Percentiles rank a stretch among this genome's conserved stretches.
Evolutionary conservation across 306 rosid genomes (phyloP).

Genomic region (Lathyrus sativus): DNA sequence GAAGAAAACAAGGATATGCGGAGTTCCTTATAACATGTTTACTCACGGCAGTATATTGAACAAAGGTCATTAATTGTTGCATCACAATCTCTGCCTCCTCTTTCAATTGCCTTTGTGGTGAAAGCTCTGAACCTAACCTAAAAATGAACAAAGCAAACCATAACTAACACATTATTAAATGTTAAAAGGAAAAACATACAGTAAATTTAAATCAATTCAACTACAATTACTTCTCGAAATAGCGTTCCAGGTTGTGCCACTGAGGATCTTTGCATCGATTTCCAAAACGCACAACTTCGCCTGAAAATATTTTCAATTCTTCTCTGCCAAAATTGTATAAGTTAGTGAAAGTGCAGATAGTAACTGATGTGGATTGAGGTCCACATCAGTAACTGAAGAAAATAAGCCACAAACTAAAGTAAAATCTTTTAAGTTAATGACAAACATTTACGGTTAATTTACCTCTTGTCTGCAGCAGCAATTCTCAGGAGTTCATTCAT

Average conservation of each 20-base stretch:
- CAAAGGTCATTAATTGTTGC: constrained; percentile 82
- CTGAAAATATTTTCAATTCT: constrained; percentile 80
- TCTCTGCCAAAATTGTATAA: constrained; percentile 74
- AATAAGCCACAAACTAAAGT: constrained; percentile 31
- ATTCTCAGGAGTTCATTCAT: constrained; percentile 86
- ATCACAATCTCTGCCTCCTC: constrained; percentile 84
- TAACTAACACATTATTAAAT: constrained; percentile 31
- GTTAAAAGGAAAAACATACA: constrained; percentile 25
- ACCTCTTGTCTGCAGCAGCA: constrained; percentile 99
- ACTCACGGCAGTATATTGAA: constrained; percentile 94
- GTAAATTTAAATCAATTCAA: constrained; percentile 35
- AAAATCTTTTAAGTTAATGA: constrained; percentile 16
- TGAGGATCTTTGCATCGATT: constrained; percentile 99
- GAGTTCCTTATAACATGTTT: constrained; percentile 34
- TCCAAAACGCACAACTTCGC: constrained; percentile 99
- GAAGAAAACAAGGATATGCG: constrained; percentile 16
- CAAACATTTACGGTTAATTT: constrained; percentile 30
- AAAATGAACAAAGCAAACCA: constrained; percentile 38
- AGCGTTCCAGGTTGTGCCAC: constrained; percentile 96
- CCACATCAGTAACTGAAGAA: constrained; percentile 23
- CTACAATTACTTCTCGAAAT: constrained; percentile 80
- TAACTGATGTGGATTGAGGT: neutral
- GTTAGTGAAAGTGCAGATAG: constrained; percentile 35
- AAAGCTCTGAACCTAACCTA: constrained; percentile 84
- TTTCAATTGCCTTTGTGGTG: constrained; percentile 80